phyloP scores from a whole-genome alignment of 2,329 filamentous ascomycete genomes.

The Trichoderma sp. region DNA sequence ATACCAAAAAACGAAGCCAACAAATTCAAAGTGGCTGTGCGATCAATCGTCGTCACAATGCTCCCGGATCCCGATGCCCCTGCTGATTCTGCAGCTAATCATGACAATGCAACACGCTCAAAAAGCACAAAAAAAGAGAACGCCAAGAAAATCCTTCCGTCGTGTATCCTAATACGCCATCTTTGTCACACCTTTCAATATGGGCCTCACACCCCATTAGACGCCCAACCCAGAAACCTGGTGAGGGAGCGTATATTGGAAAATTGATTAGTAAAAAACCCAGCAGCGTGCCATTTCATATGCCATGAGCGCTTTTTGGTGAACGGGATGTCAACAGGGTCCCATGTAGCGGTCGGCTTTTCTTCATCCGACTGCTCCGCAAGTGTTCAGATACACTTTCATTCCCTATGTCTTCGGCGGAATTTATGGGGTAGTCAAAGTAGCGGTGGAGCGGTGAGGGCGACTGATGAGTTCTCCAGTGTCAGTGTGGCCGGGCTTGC shows the following conservation, averaged over 20 bases:
- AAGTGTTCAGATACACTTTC: neutral
- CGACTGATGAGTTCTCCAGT: neutral
- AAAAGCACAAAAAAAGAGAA: constrained; percentile 5
- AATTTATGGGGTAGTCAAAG: neutral
- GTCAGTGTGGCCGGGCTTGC: neutral
- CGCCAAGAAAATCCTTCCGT: neutral
- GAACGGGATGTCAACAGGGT: neutral
- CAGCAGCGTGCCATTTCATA: neutral
- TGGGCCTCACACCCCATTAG: neutral
- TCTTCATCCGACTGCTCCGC: neutral
- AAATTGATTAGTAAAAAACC: neutral
- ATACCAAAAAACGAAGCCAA: neutral
- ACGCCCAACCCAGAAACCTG: neutral
- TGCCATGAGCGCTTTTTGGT: neutral
- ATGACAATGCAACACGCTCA: constrained; percentile 7
- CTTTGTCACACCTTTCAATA: neutral
- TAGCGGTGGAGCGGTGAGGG: constrained; percentile 7
- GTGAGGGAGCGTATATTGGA: neutral
- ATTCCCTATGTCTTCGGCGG: neutral
- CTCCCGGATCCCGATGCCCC: neutral
- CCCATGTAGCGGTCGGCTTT: neutral
- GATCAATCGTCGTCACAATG: neutral
- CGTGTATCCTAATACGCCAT: neutral
- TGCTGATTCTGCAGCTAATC: constrained; percentile 6
- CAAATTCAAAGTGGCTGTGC: neutral